These are phyloP conservation scores for Pulveroboletus ravenelii DNA, from an alignment of 768 basidiomycete species.

Conservation along the genomic window DNA sequence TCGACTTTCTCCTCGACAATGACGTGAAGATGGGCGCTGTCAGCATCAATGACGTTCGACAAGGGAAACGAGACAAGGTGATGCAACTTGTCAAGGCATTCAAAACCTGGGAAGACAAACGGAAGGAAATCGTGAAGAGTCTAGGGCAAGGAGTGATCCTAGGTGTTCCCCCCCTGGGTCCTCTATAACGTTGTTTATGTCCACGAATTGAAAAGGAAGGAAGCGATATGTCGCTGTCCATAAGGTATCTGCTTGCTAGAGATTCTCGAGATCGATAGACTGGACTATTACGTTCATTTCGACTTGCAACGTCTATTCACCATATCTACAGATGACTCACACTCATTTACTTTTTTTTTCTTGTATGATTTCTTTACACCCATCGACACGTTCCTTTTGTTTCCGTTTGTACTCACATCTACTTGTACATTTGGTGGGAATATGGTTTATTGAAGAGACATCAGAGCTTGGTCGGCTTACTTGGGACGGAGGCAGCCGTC, in stretches of 20 bases:
- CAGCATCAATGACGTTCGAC: slow-evolving; percentile 89
- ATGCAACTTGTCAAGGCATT: slow-evolving; percentile 72
- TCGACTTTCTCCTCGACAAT: slow-evolving; percentile 90
- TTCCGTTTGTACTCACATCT: slow-evolving; percentile 12
- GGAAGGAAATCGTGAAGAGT: slow-evolving; percentile 49
- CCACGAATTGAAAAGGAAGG: neutral
- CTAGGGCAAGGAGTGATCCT: slow-evolving; percentile 39
- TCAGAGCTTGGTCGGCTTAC: slow-evolving; percentile 14
- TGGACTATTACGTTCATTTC: slow-evolving; percentile 20
- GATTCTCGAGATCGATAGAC: slow-evolving; percentile 10
- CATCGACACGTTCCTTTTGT: slow-evolving; percentile 7
- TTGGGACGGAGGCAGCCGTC: slow-evolving; percentile 40
- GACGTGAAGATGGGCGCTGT: slow-evolving; percentile 89
- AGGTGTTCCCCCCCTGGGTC: neutral
- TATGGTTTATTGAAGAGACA: slow-evolving; percentile 4
- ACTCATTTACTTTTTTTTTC: neutral
- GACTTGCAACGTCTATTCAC: slow-evolving; percentile 7
- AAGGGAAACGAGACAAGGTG: slow-evolving; percentile 78
- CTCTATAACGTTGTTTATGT: neutral
- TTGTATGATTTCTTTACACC: slow-evolving; percentile 4
- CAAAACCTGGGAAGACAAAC: slow-evolving; percentile 77
- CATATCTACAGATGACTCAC: neutral
- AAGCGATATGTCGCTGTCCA: neutral
- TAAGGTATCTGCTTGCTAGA: neutral
- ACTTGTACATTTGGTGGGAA: slow-evolving; percentile 6